These are phyloP conservation scores for Zygosaccharomyces sapae DNA, from an alignment of 1,139 yeast species.

Conservation along the genomic window DNA sequence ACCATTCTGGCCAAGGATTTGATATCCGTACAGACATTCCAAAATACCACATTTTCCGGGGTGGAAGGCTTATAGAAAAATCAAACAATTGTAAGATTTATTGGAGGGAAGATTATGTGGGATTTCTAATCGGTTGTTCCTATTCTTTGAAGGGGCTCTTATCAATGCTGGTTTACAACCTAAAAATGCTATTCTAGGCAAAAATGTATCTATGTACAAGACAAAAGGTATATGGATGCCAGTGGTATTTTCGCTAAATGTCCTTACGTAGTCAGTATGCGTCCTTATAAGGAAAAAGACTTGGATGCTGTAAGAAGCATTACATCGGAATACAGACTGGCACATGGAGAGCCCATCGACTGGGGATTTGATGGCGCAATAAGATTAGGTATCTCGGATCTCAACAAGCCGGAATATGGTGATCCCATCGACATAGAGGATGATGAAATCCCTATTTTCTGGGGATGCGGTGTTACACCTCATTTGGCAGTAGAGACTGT, in stretches of 20 bases:
- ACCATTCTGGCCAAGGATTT: constrained; percentile 20
- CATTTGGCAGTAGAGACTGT: constrained; percentile 35
- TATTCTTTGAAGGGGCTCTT: constrained; percentile 38
- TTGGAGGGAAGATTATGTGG: constrained; percentile 37
- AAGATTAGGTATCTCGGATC: constrained; percentile 34
- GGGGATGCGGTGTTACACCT: constrained; percentile 43
- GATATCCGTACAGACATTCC: constrained; percentile 38
- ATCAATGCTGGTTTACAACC: constrained; percentile 32
- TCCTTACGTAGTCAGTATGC: constrained; percentile 41
- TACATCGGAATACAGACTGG: constrained; percentile 30
- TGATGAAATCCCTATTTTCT: constrained; percentile 40
- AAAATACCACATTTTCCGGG: constrained; percentile 33
- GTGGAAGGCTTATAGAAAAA: constrained; percentile 30
- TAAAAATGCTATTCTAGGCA: constrained; percentile 18
- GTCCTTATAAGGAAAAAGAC: constrained; percentile 35
- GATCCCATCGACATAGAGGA: constrained; percentile 28
- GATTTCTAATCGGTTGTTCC: constrained; percentile 41
- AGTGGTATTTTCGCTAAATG: constrained; percentile 37
- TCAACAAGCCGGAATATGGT: constrained; percentile 35
- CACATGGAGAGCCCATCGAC: constrained; percentile 40
- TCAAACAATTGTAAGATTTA: constrained; percentile 29
- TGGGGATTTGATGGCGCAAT: constrained; percentile 39
- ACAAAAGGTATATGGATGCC: constrained; percentile 34
- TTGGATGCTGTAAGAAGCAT: constrained; percentile 33
- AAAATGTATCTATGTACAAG: constrained; percentile 32